These are phyloP conservation scores for Dothidotthia symphoricarpi DNA, from an alignment of 2,329 filamentous ascomycete species.

Conservation along the genomic window DNA sequence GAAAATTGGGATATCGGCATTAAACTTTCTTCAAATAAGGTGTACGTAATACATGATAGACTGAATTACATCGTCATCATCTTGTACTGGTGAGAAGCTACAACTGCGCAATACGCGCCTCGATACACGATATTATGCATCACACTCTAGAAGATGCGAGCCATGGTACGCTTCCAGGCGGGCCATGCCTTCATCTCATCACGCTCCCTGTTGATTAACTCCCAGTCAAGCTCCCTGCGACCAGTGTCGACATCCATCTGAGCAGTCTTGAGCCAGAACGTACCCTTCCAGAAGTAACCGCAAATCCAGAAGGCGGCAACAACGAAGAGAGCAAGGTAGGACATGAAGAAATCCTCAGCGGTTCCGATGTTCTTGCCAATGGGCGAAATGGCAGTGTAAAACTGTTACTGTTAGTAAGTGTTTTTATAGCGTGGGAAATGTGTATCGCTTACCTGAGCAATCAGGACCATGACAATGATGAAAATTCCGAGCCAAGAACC, in stretches of 20 bases:
- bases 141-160: constrained; percentile 29
- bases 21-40: too few species aligned
- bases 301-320: constrained; percentile 43
- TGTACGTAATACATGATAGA: too few species aligned
- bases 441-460: constrained; percentile 37
- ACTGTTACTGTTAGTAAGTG: constrained; percentile 21
- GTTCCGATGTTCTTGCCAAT: constrained; percentile 29
- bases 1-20: too few species aligned
- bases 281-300: constrained; percentile 65
- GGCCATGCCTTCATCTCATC: constrained; percentile 54
- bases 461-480: constrained; percentile 42
- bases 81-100: neutral
- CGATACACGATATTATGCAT: neutral
- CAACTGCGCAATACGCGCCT: neutral
- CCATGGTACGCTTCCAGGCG: constrained; percentile 45
- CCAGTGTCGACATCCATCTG: constrained; percentile 68
- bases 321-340: constrained; percentile 50
- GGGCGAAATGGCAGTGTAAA: constrained; percentile 43
- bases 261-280: constrained; percentile 56
- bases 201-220: constrained; percentile 58
- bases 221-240: constrained; percentile 64
- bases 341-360: constrained; percentile 47
- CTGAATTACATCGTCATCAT: too few species aligned
- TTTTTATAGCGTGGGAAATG: constrained; percentile 4
- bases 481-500: constrained; percentile 43